phyloP scores from a whole-genome alignment of 148 eudicot species.

The Diospyros kaki region DNA sequence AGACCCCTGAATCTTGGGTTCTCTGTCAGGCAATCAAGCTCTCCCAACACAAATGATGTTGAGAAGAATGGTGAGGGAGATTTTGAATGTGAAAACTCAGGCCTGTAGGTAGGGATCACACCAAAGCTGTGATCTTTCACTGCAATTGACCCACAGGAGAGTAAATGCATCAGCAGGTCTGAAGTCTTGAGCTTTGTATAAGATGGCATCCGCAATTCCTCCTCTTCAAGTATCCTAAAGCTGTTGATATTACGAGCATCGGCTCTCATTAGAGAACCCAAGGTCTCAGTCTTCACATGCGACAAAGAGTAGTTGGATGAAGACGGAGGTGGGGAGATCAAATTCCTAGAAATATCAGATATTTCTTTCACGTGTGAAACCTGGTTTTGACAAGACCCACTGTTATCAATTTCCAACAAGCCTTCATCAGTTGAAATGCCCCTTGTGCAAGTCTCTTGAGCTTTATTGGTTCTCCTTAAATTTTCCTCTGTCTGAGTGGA shows the following conservation, averaged over 20 bases:
- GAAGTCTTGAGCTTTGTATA: slow-evolving; percentile 62
- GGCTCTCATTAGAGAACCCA: slow-evolving; percentile 77
- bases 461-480: slow-evolving; percentile 24
- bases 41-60: slow-evolving; percentile 70
- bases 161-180: slow-evolving; percentile 74
- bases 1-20: slow-evolving; percentile 60
- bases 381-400: slow-evolving; percentile 26
- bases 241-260: slow-evolving; percentile 74
- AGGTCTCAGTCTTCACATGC: slow-evolving; percentile 65
- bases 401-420: slow-evolving; percentile 34
- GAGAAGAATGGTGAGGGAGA: slow-evolving; percentile 85
- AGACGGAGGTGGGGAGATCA: slow-evolving; percentile 53
- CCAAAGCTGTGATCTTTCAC: slow-evolving; percentile 93
- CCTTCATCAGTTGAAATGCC: slow-evolving; percentile 89
- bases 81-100: slow-evolving; percentile 61
- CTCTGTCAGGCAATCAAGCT: slow-evolving; percentile 72
- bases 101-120: slow-evolving; percentile 65
- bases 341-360: slow-evolving; percentile 31
- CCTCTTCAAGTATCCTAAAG: slow-evolving; percentile 58
- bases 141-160: slow-evolving; percentile 89
- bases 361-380: slow-evolving; percentile 23
- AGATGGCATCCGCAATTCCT: slow-evolving; percentile 39
- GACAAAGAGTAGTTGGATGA: slow-evolving; percentile 66
- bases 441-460: slow-evolving; percentile 58
- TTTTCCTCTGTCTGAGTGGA: slow-evolving; percentile 87